Percentiles rank a stretch among this genome's conserved stretches.
phyloP scores from a whole-genome alignment of 2,329 filamentous ascomycete genomes.

The Sclerotinia trifoliorum region DNA sequence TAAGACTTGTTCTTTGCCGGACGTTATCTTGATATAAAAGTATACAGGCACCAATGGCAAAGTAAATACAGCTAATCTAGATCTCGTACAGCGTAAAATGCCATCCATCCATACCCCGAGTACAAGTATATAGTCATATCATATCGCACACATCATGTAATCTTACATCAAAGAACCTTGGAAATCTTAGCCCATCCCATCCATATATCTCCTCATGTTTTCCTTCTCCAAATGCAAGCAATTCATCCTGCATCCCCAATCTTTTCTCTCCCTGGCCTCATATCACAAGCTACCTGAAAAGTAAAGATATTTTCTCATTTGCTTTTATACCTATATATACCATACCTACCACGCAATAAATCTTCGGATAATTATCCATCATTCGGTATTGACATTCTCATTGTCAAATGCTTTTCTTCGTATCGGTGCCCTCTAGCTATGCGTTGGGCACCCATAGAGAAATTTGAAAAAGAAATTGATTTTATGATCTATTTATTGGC shows the following conservation, averaged over 20 bases:
- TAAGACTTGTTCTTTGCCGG: neutral
- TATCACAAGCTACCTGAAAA: neutral
- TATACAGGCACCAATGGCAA: neutral
- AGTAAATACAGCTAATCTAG: neutral
- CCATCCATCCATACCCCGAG: neutral
- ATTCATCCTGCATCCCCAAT: constrained; percentile 1
- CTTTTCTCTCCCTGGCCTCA: neutral
- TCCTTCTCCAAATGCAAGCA: constrained; percentile 1
- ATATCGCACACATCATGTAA: too few relatives aligned
- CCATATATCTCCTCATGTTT: neutral
- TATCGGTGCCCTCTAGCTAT: neutral
- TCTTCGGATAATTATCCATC: neutral
- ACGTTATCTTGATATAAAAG: neutral
- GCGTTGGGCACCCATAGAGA: neutral
- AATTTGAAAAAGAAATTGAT: neutral
- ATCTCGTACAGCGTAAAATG: neutral
- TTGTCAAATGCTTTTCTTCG: constrained; percentile 3
- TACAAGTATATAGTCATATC: too few relatives aligned
- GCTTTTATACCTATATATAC: neutral
- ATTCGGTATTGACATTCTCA: neutral
- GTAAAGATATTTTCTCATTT: neutral
- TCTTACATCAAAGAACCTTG: too few relatives aligned
- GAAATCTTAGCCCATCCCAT: too few relatives aligned
- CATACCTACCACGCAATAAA: neutral
- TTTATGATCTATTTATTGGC: neutral